Conservation (phyloP, 805 yeast species). For the Candida hungchunana region DNA sequence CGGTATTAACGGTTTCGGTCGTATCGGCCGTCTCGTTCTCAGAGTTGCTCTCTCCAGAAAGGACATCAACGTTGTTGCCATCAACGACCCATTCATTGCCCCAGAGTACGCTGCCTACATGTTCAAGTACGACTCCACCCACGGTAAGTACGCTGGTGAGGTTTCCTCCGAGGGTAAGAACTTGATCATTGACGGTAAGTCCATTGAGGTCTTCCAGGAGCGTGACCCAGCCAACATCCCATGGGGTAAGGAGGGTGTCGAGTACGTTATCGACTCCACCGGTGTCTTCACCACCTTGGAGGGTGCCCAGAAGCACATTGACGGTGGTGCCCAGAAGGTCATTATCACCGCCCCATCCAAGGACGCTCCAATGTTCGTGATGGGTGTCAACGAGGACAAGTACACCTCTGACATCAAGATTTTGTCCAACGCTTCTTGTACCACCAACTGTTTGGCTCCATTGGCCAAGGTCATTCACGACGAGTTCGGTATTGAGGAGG, state of each 20-base stretch:
- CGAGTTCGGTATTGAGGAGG: slow-evolving; percentile 81
- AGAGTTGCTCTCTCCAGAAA: slow-evolving; percentile 61
- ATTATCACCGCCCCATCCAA: slow-evolving; percentile 91
- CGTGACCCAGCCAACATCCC: slow-evolving; percentile 83
- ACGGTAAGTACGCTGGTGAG: slow-evolving; percentile 77
- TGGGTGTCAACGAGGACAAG: slow-evolving; percentile 81
- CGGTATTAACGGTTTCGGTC: slow-evolving; percentile 94
- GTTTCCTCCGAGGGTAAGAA: slow-evolving; percentile 54
- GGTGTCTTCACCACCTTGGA: slow-evolving; percentile 86
- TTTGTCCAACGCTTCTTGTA: slow-evolving; percentile 91
- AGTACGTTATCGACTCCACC: slow-evolving; percentile 87
- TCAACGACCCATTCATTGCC: slow-evolving; percentile 89
- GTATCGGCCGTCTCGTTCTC: slow-evolving; percentile 87
- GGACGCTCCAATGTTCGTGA: slow-evolving; percentile 94
- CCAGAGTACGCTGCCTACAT: slow-evolving; percentile 91
- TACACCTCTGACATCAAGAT: slow-evolving; percentile 74
- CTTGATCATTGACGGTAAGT: slow-evolving; percentile 65
- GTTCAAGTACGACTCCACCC: slow-evolving; percentile 95
- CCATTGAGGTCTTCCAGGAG: slow-evolving; percentile 69
- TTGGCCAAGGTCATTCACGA: slow-evolving; percentile 87
- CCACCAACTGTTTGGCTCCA: slow-evolving; percentile 95
- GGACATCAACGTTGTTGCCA: slow-evolving; percentile 69
- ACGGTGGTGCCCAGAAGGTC: slow-evolving; percentile 93
- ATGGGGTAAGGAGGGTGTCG: slow-evolving; percentile 82
- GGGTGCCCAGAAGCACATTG: slow-evolving; percentile 79